A percentile compares a stretch with the other conserved stretches of the same genome.
Conservation (phyloP, 805 yeast species). For the Saccharomyces jurei region DNA sequence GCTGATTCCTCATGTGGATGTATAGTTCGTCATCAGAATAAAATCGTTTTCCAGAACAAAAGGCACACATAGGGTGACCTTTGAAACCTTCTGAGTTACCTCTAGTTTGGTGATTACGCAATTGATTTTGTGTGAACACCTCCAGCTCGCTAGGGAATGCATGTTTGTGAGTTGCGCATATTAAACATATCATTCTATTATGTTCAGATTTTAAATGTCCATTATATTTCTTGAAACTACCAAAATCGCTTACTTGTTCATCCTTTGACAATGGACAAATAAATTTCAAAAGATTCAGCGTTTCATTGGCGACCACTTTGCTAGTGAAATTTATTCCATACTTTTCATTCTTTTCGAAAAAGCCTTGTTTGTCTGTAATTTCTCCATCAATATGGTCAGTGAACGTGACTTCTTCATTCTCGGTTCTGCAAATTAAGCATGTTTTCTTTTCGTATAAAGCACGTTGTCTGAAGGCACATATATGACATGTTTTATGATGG, state of each 20-base stretch:
- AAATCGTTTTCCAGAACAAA: conserved; percentile 66
- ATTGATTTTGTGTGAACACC: conserved; percentile 50
- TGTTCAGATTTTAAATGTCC: conserved; percentile 64
- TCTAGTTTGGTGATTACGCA: conserved; percentile 58
- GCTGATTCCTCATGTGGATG: conserved; percentile 71
- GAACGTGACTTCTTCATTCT: conserved; percentile 48
- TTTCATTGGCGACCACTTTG: conserved; percentile 37
- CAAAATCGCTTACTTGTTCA: conserved; percentile 28
- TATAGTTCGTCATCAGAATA: conserved; percentile 84
- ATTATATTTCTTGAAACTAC: conserved; percentile 47
- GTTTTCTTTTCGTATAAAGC: conserved; percentile 64
- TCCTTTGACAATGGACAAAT: conserved; percentile 43
- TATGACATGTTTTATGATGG: conserved; percentile 75
- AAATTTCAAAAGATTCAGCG: conserved; percentile 45
- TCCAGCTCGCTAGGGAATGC: conserved; percentile 68
- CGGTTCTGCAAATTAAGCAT: conserved; percentile 82
- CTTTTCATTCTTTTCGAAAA: conserved; percentile 36
- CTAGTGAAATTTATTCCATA: conserved; percentile 56
- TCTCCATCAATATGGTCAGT: conserved; percentile 38
- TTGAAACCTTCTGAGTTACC: conserved; percentile 75
- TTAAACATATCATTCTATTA: conserved; percentile 54
- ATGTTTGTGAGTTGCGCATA: conserved; percentile 71
- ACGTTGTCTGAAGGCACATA: conserved; percentile 74
- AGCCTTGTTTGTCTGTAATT: conserved; percentile 33
- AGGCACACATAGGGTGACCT: conserved; percentile 86